Evolutionary conservation across 768 basidiomycete species (phyloP).

Genomic region (Zangia roseola): DNA sequence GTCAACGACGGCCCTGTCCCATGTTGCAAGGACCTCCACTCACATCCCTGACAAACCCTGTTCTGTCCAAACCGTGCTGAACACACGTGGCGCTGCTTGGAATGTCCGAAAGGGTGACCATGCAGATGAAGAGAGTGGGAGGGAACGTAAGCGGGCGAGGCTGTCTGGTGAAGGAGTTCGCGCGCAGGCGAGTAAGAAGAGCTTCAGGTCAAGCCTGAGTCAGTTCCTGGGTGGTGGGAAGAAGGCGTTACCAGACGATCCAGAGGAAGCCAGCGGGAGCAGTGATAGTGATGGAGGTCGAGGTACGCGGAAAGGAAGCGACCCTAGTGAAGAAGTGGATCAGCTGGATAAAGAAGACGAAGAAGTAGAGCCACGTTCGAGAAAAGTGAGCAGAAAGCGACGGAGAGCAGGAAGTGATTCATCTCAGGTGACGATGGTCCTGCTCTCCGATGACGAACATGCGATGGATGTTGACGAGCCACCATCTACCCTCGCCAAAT

Average conservation of each 20-base stretch:
- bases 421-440: slow-evolving; percentile 18
- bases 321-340: slow-evolving; percentile 14
- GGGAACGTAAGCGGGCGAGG: slow-evolving; percentile 39
- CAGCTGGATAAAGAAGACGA: slow-evolving; percentile 10
- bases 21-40: neutral
- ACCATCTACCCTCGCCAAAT: slow-evolving; percentile 20
- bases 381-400: slow-evolving; percentile 6
- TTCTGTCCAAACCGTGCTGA: slow-evolving; percentile 43
- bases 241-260: slow-evolving; percentile 15
- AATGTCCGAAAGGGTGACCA: slow-evolving; percentile 28
- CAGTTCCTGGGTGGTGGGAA: slow-evolving; percentile 55
- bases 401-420: slow-evolving; percentile 12
- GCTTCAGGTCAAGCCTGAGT: slow-evolving; percentile 47
- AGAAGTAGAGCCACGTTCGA: neutral
- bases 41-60: slow-evolving; percentile 18
- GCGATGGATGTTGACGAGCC: slow-evolving; percentile 27
- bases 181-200: slow-evolving; percentile 23
- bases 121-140: slow-evolving; percentile 15
- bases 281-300: slow-evolving; percentile 8
- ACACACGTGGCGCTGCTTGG: slow-evolving; percentile 55
- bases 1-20: neutral
- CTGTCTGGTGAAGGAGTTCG: slow-evolving; percentile 12
- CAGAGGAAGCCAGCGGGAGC: slow-evolving; percentile 17
- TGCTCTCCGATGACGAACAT: slow-evolving; percentile 25
- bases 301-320: neutral